A percentile compares a stretch with the other conserved stretches of the same genome.
phyloP scores from a whole-genome alignment of 305 asterid species.

The Salvia sclarea region DNA sequence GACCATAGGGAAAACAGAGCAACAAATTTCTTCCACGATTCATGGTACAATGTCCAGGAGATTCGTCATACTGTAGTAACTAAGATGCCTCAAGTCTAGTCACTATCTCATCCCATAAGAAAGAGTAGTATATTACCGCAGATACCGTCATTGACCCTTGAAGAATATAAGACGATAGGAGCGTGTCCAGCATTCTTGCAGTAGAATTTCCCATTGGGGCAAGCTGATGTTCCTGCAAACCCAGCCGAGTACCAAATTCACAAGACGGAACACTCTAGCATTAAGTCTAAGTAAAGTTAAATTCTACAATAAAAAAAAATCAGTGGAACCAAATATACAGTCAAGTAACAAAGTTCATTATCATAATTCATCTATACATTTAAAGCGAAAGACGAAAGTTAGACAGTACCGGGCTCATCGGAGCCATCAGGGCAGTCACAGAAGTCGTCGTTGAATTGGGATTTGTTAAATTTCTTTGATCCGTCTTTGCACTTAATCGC shows the following conservation, averaged over 20 bases:
- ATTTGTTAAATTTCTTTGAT: conserved; percentile 57
- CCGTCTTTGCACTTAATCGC: conserved; percentile 87
- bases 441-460: conserved; percentile 89
- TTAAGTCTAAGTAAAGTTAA: not conserved
- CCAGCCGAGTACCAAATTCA: conserved; percentile 29
- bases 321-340: conserved; percentile 6
- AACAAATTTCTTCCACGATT: too few relatives aligned
- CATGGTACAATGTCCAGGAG: too few relatives aligned
- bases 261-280: not conserved
- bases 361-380: not conserved
- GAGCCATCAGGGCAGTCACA: conserved; percentile 98
- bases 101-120: not conserved
- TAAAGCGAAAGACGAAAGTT: not conserved
- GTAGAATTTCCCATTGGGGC: conserved; percentile 85
- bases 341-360: conserved; percentile 4
- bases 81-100: not conserved
- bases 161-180: conserved; percentile 68
- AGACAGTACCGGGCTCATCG: conserved; percentile 82
- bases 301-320: conserved; percentile 6
- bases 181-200: conserved; percentile 86
- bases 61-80: too few relatives aligned
- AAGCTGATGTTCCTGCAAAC: conserved; percentile 93
- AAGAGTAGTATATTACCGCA: conserved; percentile 60
- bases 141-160: conserved; percentile 93
- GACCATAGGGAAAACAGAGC: too few relatives aligned